Evolutionary conservation across 306 rosid genomes (phyloP).

Genomic region (Fragaria vesca): DNA sequence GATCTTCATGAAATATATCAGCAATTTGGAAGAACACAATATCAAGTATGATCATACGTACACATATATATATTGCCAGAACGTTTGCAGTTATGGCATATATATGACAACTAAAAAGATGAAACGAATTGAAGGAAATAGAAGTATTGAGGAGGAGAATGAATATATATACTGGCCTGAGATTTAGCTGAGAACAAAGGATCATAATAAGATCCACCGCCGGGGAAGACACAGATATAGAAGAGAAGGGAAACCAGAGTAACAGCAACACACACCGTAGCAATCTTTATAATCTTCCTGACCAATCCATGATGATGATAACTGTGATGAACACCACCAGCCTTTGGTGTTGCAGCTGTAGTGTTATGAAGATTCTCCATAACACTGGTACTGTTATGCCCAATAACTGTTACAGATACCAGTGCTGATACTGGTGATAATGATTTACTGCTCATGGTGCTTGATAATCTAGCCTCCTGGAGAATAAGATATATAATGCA

Average conservation of each 20-base stretch:
- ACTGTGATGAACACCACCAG: not conserved
- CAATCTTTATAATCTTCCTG: conserved; percentile 15
- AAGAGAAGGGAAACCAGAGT: conserved; percentile 31
- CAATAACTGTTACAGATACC: not conserved
- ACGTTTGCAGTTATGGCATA: not conserved
- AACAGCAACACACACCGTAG: conserved; percentile 31
- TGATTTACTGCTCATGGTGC: not conserved
- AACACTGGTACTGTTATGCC: not conserved
- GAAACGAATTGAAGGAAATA: not conserved
- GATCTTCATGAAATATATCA: not conserved
- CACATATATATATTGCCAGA: not conserved
- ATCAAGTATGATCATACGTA: not conserved
- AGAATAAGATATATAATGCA: not conserved
- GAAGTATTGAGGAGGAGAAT: not conserved
- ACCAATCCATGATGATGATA: not conserved
- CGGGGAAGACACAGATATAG: conserved; percentile 31
- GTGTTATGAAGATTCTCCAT: not conserved
- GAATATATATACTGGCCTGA: conserved; percentile 7
- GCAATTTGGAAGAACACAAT: not conserved
- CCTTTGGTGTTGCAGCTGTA: not conserved
- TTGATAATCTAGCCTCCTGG: not conserved
- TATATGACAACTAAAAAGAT: not conserved
- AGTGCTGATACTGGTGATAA: not conserved
- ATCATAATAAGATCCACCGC: conserved; percentile 28
- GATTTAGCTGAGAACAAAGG: conserved; percentile 11